Evolutionary conservation across 495 filamentous ascomycete species (phyloP), one percentile per base, ranked within the genome.

Genomic region (Tuber borchii): DNA sequence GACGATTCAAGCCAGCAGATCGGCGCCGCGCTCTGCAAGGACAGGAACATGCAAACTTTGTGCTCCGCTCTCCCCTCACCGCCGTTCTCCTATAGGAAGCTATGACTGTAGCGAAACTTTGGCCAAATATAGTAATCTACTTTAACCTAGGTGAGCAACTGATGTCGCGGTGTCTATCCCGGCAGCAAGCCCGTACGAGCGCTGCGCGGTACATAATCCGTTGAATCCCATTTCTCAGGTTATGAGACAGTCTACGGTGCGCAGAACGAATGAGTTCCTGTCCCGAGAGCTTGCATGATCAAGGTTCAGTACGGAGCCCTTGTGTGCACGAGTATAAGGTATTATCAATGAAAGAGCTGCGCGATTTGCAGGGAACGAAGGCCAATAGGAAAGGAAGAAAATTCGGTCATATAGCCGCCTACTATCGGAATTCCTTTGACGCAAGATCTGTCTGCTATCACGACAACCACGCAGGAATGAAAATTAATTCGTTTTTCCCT

Each of bases 401-500:
- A 34, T 65, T 34, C 56, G 56, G 56, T 65, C 56, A 65, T 17
- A 65, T 65, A 26, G 56, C 56, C 56, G 56, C 34, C 56, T 65
- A 8, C 12, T 34, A 17, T 16, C 56, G 12, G 56, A 34, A 19
- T 65, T 34, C 56, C 26, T 65, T 72, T 73, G 70, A 78, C 74
- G 77, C 77, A 76, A 78, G 26, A 65, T 68, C 73, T 46, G 20
- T 12, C 61, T 65, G 45, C 44, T 48, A 78, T 78, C 77, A 76
- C 77, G 74, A 78, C 77, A 40, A 71, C 39, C 26, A 44, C 26
- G 46, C 43, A 70, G 70, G 22, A 12, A 6, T 9, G 39, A 65
- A 20, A 70, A 71, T 16, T 9, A 34, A 31, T 70, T 45, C 45
- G 43, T 68, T 65, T 34, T 31, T 34, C 56, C 26, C 56, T 65